phyloP scores from a whole-genome alignment of 306 rosid genomes.

The Heteromeles arbutifolia region DNA sequence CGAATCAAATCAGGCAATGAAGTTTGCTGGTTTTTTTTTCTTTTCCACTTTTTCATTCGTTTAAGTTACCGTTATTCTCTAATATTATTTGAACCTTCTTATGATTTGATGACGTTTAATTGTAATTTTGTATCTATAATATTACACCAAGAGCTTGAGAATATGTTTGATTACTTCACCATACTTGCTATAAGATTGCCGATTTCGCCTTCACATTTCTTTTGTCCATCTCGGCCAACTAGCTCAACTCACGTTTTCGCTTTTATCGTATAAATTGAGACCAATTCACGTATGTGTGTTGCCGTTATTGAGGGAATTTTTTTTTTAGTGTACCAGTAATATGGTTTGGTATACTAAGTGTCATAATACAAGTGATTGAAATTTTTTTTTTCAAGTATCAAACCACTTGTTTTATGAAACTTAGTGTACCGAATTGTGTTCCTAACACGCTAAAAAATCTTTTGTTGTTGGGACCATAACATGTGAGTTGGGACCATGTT shows the following conservation, averaged over 20 bases:
- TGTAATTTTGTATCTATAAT: conserved; percentile 33
- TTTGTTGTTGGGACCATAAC: neutral
- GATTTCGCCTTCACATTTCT: neutral
- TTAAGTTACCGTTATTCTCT: neutral
- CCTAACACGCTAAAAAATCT: fast-evolving
- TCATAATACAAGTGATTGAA: too few relatives aligned
- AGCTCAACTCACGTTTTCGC: fast-evolving
- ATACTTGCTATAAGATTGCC: neutral
- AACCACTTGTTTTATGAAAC: fast-evolving
- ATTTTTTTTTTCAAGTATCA: too few relatives aligned
- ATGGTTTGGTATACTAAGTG: fast-evolving
- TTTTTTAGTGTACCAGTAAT: fast-evolving
- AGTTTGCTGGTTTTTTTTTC: conserved; percentile 23
- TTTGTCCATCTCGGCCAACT: neutral
- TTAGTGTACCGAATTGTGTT: too few relatives aligned
- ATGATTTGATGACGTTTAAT: conserved; percentile 36
- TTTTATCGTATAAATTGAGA: neutral
- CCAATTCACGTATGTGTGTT: neutral
- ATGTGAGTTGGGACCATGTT: neutral
- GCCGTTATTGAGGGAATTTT: too few relatives aligned
- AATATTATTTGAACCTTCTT: conserved; percentile 1
- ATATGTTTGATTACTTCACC: conserved; percentile 11
- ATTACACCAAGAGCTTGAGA: conserved; percentile 25
- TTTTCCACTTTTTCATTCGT: conserved; percentile 2
- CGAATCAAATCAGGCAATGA: conserved; percentile 14